A percentile compares a stretch with the other conserved stretches of the same genome.
phyloP scores from a whole-genome alignment of 306 rosid species.

The Castanea mollissima region DNA sequence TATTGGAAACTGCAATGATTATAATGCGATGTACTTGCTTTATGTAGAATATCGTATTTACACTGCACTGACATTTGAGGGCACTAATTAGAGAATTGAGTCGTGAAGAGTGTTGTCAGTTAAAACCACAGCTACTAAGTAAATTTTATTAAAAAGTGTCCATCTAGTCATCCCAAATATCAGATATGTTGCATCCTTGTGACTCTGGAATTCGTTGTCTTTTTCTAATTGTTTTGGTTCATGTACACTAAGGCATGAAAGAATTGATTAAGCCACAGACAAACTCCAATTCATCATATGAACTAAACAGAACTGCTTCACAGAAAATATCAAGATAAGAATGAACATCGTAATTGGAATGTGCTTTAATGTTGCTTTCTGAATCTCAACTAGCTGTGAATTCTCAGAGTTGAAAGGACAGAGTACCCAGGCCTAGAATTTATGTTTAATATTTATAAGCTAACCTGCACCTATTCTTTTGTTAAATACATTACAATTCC shows the following conservation, averaged over 20 bases:
- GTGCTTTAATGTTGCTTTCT: neutral
- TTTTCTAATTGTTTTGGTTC: neutral
- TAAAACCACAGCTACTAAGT: neutral
- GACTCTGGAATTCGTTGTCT: neutral
- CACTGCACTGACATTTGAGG: neutral
- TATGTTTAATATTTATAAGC: neutral
- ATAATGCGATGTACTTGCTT: neutral
- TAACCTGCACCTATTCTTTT: neutral
- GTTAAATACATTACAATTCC: neutral
- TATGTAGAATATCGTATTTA: no score
- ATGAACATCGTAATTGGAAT: neutral
- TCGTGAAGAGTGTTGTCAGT: neutral
- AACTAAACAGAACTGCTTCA: neutral
- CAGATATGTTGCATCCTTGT: neutral
- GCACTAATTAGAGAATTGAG: neutral
- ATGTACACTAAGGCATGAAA: neutral
- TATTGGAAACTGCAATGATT: neutral
- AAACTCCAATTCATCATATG: neutral
- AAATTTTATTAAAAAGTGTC: neutral
- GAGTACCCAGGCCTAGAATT: neutral
- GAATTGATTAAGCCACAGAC: neutral
- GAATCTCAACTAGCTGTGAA: neutral
- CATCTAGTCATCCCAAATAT: neutral
- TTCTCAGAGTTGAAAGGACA: neutral
- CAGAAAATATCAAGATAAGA: conserved; percentile 4